These are phyloP conservation scores for Monosporozyma yasuniensis DNA, from an alignment of 805 yeast genomes.

Conservation along the genomic window DNA sequence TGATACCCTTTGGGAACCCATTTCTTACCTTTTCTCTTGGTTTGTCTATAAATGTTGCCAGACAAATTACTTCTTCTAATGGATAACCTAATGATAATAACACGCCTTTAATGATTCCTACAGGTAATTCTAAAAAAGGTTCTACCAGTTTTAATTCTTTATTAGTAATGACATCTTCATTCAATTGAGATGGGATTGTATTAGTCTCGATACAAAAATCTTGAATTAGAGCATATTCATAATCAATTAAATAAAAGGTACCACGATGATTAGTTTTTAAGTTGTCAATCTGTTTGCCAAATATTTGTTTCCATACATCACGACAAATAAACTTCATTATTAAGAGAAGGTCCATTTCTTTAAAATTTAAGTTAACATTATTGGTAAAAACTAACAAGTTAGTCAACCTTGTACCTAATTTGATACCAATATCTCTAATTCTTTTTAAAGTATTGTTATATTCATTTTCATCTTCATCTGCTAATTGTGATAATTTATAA, in stretches of 20 bases:
- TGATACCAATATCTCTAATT: conserved; percentile 63
- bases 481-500: conserved; percentile 16
- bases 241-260: conserved; percentile 29
- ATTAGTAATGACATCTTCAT: conserved; percentile 11
- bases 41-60: conserved; percentile 23
- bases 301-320: conserved; percentile 78
- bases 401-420: conserved; percentile 52
- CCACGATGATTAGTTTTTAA: conserved; percentile 84
- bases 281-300: conserved; percentile 83
- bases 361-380: conserved; percentile 35
- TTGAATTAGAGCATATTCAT: conserved; percentile 24
- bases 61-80: conserved; percentile 19
- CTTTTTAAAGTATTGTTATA: conserved; percentile 48
- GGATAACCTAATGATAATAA: conserved; percentile 24
- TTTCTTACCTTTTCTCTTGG: conserved; percentile 14
- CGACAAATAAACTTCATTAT: conserved; percentile 88
- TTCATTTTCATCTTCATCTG: conserved; percentile 26
- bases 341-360: conserved; percentile 58
- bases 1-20: conserved; percentile 22
- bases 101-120: conserved; percentile 29
- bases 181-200: not conserved
- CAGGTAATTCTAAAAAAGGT: conserved; percentile 28
- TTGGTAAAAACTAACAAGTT: conserved; percentile 41
- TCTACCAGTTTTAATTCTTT: conserved; percentile 21
- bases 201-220: conserved; percentile 15